A percentile compares a stretch with the other conserved stretches of the same genome.
These are phyloP conservation scores for Gloeostereum incarnatum DNA, from an alignment of 768 basidiomycete genomes.

Conservation along the genomic window DNA sequence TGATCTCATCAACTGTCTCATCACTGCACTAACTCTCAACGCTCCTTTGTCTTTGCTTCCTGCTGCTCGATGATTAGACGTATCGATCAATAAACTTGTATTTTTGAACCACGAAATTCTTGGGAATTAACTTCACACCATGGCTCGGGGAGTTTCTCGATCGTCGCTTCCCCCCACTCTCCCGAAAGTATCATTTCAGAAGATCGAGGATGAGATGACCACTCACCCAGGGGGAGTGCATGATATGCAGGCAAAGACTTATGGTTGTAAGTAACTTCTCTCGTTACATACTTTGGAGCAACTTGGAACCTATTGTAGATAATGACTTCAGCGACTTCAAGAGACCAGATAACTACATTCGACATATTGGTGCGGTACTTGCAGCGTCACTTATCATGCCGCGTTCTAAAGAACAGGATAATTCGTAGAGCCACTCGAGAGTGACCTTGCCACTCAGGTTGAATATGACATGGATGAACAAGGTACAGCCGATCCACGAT, in stretches of 20 bases:
- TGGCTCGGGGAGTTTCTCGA: background rate
- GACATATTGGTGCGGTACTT: constrained; percentile 66
- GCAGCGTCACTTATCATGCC: background rate
- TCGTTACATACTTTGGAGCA: constrained; percentile 1
- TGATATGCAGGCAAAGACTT: constrained; percentile 53
- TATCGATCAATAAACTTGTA: too few species aligned
- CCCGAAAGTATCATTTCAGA: constrained; percentile 61
- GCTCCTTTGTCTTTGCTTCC: too few species aligned
- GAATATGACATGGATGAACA: constrained; percentile 99
- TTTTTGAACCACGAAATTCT: too few species aligned
- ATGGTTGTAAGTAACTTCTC: constrained; percentile 54
- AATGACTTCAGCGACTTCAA: constrained; percentile 62
- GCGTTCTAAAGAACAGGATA: background rate
- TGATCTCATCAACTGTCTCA: too few species aligned
- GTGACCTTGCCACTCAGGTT: constrained; percentile 85
- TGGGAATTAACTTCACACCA: too few species aligned
- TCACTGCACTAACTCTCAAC: too few species aligned
- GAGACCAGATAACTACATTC: constrained; percentile 81
- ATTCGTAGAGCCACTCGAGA: constrained; percentile 79
- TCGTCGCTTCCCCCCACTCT: constrained; percentile 18
- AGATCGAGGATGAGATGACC: constrained; percentile 54
- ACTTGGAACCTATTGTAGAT: constrained; percentile 16
- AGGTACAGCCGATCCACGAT: constrained; percentile 28
- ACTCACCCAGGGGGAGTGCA: constrained; percentile 54
- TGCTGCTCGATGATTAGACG: too few species aligned